A percentile compares a stretch with the other conserved stretches of the same genome.
Conservation (phyloP, 805 yeast species). For the Wickerhamomyces strasburgensis region DNA sequence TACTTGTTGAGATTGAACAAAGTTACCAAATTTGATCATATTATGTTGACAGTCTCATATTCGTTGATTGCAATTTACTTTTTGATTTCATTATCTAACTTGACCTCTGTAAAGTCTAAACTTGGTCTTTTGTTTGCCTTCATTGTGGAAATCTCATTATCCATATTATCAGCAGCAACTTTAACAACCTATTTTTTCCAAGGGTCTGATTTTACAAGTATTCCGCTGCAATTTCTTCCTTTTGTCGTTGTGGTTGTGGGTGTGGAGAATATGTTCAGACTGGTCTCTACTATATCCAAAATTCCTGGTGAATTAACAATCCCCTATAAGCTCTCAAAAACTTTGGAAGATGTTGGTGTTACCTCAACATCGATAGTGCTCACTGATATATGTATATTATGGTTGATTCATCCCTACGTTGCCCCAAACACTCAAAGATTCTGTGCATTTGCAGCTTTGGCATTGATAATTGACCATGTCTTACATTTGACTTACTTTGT, state of each 20-base stretch:
- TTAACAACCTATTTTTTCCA: slow-evolving; percentile 34
- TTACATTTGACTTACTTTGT: slow-evolving; percentile 61
- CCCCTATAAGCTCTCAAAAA: slow-evolving; percentile 32
- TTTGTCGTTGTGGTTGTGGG: slow-evolving; percentile 38
- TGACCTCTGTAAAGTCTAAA: slow-evolving; percentile 41
- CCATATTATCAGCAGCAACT: slow-evolving; percentile 40
- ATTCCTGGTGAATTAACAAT: slow-evolving; percentile 40
- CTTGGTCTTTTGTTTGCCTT: slow-evolving; percentile 42
- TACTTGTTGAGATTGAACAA: slow-evolving; percentile 15
- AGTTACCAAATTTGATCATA: slow-evolving; percentile 19
- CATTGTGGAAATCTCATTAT: slow-evolving; percentile 33
- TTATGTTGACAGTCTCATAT: slow-evolving; percentile 24
- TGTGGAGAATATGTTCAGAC: slow-evolving; percentile 43
- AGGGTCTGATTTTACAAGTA: slow-evolving; percentile 30
- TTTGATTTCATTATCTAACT: slow-evolving; percentile 34
- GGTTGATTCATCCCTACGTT: slow-evolving; percentile 27
- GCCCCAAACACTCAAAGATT: slow-evolving; percentile 33
- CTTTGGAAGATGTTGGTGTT: slow-evolving; percentile 33
- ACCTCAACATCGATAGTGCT: slow-evolving; percentile 34
- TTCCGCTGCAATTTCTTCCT: slow-evolving; percentile 38
- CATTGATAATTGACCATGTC: slow-evolving; percentile 53
- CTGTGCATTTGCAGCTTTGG: slow-evolving; percentile 41
- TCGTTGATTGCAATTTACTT: slow-evolving; percentile 29
- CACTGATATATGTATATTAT: slow-evolving; percentile 24
- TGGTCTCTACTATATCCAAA: slow-evolving; percentile 35